Evolutionary conservation across 768 basidiomycete genomes (phyloP).

Genomic region (Harrya chromipes): DNA sequence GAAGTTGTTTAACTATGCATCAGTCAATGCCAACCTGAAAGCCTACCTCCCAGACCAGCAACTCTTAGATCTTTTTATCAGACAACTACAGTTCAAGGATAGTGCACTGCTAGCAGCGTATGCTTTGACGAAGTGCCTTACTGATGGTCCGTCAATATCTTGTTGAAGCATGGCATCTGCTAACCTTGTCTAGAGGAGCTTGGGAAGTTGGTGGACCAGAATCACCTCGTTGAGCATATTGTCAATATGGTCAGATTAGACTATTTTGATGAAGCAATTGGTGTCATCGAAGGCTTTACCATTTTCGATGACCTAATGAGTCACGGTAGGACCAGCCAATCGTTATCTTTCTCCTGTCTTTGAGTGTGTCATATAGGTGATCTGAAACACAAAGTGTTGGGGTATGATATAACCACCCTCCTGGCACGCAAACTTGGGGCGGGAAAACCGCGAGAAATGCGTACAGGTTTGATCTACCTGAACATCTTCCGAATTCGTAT

Average conservation of each 20-base stretch:
- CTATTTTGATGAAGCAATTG: conserved; percentile 24
- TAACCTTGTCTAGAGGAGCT: not conserved
- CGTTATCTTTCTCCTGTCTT: not conserved
- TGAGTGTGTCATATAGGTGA: not conserved
- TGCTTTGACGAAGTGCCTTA: conserved; percentile 11
- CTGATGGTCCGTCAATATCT: conserved; percentile 1
- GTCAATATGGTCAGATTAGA: conserved; percentile 18
- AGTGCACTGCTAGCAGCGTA: conserved; percentile 16
- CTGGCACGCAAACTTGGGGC: conserved; percentile 9
- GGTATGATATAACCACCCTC: conserved; percentile 7
- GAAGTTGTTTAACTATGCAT: not conserved
- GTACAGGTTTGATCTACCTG: conserved; percentile 13
- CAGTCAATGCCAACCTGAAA: conserved; percentile 4
- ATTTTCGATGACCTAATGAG: not conserved
- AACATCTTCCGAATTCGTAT: conserved; percentile 8
- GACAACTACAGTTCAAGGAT: conserved; percentile 9
- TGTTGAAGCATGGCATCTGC: not conserved
- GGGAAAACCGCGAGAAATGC: conserved; percentile 12
- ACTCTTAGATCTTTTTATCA: conserved; percentile 7
- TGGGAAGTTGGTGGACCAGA: not conserved
- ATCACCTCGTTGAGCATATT: conserved; percentile 10
- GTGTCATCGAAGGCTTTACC: conserved; percentile 2
- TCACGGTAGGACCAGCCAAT: not conserved
- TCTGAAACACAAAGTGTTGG: conserved; percentile 1
- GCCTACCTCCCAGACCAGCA: not conserved